Conservation (phyloP, 2,329 filamentous ascomycete species). For the Fusarium vanettenii region DNA sequence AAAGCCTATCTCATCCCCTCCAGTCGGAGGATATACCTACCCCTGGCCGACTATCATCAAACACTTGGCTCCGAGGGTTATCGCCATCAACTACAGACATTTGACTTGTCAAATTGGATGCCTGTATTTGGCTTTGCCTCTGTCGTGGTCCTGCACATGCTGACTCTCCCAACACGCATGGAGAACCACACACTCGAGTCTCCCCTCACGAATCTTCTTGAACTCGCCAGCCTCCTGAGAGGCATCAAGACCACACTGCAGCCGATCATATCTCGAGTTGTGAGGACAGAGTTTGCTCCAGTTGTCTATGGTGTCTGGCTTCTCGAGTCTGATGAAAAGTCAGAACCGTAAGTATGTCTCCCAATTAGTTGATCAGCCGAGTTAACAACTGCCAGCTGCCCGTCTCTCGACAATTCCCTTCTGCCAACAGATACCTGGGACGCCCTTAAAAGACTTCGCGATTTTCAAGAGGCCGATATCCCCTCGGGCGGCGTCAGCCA, state of each 20-base stretch:
- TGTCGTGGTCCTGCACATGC: slow-evolving; percentile 48
- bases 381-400: slow-evolving; percentile 19
- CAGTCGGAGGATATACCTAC: slow-evolving; percentile 39
- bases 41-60: slow-evolving; percentile 45
- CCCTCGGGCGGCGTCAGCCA: slow-evolving; percentile 27
- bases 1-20: slow-evolving; percentile 46
- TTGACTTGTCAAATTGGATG: slow-evolving; percentile 34
- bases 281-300: slow-evolving; percentile 41
- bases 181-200: slow-evolving; percentile 25
- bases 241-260: slow-evolving; percentile 36
- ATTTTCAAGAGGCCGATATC: slow-evolving; percentile 36
- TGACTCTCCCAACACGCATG: slow-evolving; percentile 37
- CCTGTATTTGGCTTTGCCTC: slow-evolving; percentile 57
- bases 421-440: slow-evolving; percentile 39
- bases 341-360: slow-evolving; percentile 3
- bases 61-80: slow-evolving; percentile 46
- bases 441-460: slow-evolving; percentile 32
- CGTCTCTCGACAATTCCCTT: slow-evolving; percentile 29
- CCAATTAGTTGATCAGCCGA: not conserved
- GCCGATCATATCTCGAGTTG: slow-evolving; percentile 28
- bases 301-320: slow-evolving; percentile 37
- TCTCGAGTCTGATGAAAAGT: slow-evolving; percentile 13
- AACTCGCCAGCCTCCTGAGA: slow-evolving; percentile 35
- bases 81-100: slow-evolving; percentile 32
- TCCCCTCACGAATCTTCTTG: slow-evolving; percentile 35